phyloP scores from a whole-genome alignment of 2,329 filamentous ascomycete genomes.

The Penicillium sp. region DNA sequence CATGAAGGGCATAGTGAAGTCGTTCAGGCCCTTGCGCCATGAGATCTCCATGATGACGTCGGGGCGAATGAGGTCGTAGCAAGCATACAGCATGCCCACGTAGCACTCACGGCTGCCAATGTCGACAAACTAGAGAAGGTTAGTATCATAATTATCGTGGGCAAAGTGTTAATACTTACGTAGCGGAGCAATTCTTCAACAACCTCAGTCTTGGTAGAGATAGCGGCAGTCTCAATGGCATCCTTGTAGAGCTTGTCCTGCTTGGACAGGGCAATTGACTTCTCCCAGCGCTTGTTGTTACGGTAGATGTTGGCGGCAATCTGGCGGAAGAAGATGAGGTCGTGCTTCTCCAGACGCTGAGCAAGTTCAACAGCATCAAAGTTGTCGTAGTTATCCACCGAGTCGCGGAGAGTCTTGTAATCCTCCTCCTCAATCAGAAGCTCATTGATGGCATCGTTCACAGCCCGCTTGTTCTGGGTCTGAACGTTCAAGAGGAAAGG shows the following conservation, averaged over 20 bases:
- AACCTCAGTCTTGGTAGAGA: conserved; percentile 85
- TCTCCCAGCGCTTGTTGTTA: conserved; percentile 99
- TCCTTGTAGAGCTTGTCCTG: conserved; percentile 99
- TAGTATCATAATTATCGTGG: conserved; percentile 25
- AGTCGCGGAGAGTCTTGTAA: conserved; percentile 97
- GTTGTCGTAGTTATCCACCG: conserved; percentile 98
- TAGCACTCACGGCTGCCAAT: conserved; percentile 99
- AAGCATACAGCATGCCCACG: conserved; percentile 98
- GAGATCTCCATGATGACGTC: conserved; percentile 94
- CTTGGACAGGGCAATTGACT: conserved; percentile 95
- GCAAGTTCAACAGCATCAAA: conserved; percentile 95
- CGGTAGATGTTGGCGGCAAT: conserved; percentile 98
- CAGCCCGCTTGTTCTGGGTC: conserved; percentile 93
- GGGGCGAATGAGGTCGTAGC: conserved; percentile 93
- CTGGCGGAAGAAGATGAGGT: conserved; percentile 98
- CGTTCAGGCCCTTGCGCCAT: conserved; percentile 89
- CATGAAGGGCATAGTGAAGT: conserved; percentile 99
- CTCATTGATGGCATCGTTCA: conserved; percentile 98
- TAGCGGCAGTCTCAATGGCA: conserved; percentile 94
- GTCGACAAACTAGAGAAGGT: conserved; percentile 78
- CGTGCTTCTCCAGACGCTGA: conserved; percentile 91
- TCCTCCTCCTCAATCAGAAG: conserved; percentile 98
- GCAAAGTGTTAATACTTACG: conserved; percentile 63
- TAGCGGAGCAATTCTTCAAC: conserved; percentile 96
- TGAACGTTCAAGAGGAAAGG: conserved; percentile 97